Conservation (phyloP, 345 rosid genomes). For the Eutrema yunnanense region DNA sequence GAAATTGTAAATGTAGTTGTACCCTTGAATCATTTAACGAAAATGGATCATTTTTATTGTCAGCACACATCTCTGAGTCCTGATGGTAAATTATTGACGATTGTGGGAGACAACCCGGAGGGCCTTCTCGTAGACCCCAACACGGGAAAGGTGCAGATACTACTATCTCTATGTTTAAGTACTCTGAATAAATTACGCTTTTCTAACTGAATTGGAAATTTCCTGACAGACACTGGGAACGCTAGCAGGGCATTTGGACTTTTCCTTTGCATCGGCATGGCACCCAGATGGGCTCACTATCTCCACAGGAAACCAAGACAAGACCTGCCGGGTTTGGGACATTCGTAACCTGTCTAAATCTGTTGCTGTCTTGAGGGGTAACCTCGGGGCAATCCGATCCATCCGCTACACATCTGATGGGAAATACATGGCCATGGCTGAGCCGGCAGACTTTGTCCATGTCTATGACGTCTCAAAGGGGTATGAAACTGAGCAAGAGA, state of each 20-base stretch:
- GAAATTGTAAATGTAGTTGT: not conserved
- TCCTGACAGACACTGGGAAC: slow-evolving; percentile 38
- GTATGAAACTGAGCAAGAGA: slow-evolving; percentile 65
- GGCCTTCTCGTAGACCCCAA: slow-evolving; percentile 60
- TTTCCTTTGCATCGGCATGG: slow-evolving; percentile 85
- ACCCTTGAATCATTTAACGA: not conserved
- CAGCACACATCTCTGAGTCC: slow-evolving; percentile 78
- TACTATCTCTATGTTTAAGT: not conserved
- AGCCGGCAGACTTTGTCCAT: slow-evolving; percentile 84
- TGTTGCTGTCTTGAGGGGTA: slow-evolving; percentile 60
- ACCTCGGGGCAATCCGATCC: slow-evolving; percentile 71
- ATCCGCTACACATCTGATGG: slow-evolving; percentile 72
- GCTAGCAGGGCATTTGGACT: slow-evolving; percentile 60
- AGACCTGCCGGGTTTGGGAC: slow-evolving; percentile 76
- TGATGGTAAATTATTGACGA: slow-evolving; percentile 57
- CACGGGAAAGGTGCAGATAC: slow-evolving; percentile 54
- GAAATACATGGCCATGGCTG: slow-evolving; percentile 71
- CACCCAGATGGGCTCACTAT: slow-evolving; percentile 66
- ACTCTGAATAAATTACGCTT: not conserved
- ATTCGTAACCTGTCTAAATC: slow-evolving; percentile 54
- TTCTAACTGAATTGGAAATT: not conserved
- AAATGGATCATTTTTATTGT: not conserved
- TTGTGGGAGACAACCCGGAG: slow-evolving; percentile 74
- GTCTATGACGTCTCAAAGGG: slow-evolving; percentile 54
- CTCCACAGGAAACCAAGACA: slow-evolving; percentile 83